Base-by-base conservation (phyloP, 495 filamentous ascomycete species). In the Mycothermus thermophilus region DNA sequence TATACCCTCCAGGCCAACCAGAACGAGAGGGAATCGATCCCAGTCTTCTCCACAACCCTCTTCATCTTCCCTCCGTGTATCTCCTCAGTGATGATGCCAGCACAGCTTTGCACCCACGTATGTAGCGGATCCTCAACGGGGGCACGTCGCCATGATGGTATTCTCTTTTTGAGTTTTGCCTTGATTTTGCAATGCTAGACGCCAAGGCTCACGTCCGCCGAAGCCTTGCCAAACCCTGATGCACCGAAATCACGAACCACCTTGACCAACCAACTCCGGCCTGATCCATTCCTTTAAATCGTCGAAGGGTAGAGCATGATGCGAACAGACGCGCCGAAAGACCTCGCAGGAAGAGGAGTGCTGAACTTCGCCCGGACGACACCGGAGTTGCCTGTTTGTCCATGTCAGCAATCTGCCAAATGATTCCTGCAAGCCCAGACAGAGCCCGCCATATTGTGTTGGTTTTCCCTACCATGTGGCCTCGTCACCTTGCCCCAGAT, bases 401-500 rank as follows among this genome's bases (percentile, higher is more conserved):
- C 35, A 44, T 29, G 32, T 25, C 27, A 28, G 33, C 37, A 28
- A 38, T 36, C 28, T 14, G 11, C 17, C 21, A 25, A 11, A n/a
- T n/a, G 37, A 21, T 13, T 37, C n/a, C 12, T 14, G 12, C 22
- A 7, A 5, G 5, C 38, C 11, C 19, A 12, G 18, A 20, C 14
- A 9, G 12, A 42, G 58, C 73, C n/a, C n/a, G n/a, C n/a, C n/a
- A n/a, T n/a, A n/a, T n/a, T n/a, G n/a, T n/a, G n/a, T n/a, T n/a
- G n/a, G n/a, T n/a, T n/a, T n/a, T n/a, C n/a, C n/a, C 51, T 79
- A 88, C 83, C 90, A 65, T 96, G 87, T 57, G 84, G 76, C 53
- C 83, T 74, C 54, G 86, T 93, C 54, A 96, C 75, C 73, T 93
- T 96, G 65, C 92, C 92, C 90, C 92, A 97, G 67, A 96, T 96